A percentile compares a stretch with the other conserved stretches of the same genome.
Conservation (phyloP, 2,329 filamentous ascomycete species). For the Aureobasidium namibiae region DNA sequence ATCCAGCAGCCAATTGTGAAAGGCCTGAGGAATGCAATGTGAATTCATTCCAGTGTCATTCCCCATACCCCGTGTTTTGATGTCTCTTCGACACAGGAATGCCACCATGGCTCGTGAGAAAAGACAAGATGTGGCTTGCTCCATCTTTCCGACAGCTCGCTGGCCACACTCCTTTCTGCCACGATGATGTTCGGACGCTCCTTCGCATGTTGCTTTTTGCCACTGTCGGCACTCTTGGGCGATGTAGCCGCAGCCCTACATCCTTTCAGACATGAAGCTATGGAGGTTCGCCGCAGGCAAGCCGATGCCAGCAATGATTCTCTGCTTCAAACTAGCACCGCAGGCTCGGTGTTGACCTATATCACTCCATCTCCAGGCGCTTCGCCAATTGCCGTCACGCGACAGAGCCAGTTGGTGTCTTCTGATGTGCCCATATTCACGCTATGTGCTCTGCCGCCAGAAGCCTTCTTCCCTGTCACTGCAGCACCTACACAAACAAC, state of each 20-base stretch:
- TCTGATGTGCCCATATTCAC: constrained; percentile 36
- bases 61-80: constrained; percentile 5
- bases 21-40: background rate
- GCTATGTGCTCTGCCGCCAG: constrained; percentile 32
- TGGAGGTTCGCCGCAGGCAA: constrained; percentile 21
- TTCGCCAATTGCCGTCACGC: constrained; percentile 32
- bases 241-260: constrained; percentile 17
- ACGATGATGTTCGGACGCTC: background rate
- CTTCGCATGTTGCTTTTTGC: background rate
- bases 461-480: constrained; percentile 26
- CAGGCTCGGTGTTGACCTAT: constrained; percentile 26
- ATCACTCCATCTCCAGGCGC: constrained; percentile 37
- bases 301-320: constrained; percentile 16
- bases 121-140: constrained; percentile 8
- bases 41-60: background rate
- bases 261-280: constrained; percentile 24
- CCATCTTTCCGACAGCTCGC: background rate
- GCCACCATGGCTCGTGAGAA: background rate
- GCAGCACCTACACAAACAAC: constrained; percentile 22
- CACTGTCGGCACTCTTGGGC: background rate
- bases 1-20: background rate
- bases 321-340: constrained; percentile 1
- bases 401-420: constrained; percentile 36
- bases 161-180: background rate
- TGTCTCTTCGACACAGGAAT: background rate